phyloP scores from a whole-genome alignment of 192 early-diverging fungal genomes.

The Rhizophagus sp. region DNA sequence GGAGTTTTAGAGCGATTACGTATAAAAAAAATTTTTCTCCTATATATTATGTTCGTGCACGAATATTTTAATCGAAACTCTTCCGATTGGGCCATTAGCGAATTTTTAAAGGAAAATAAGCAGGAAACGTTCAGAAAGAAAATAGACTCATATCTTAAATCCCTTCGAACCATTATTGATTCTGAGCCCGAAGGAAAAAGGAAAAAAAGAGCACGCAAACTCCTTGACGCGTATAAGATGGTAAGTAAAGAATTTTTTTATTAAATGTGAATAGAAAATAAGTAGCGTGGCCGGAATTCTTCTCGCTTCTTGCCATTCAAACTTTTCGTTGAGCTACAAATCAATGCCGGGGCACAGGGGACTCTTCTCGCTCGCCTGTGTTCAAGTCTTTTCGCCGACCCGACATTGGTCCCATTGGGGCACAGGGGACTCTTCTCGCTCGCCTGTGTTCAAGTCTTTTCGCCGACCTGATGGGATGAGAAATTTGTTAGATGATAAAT shows the following conservation, averaged over 20 bases:
- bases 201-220: neutral
- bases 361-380: neutral
- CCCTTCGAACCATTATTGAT: slow-evolving; percentile 11
- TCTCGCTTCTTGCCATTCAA: neutral
- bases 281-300: neutral
- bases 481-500: neutral
- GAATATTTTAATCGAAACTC: too few species aligned
- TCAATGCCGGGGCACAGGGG: neutral
- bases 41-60: too few species aligned
- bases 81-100: too few species aligned
- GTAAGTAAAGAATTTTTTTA: too few species aligned
- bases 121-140: too few species aligned
- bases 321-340: neutral
- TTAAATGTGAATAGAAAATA: neutral
- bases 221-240: neutral
- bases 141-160: slow-evolving; percentile 11
- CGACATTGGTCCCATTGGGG: too few species aligned
- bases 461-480: neutral
- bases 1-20: too few species aligned
- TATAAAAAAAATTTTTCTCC: too few species aligned
- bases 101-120: too few species aligned
- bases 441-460: neutral
- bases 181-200: slow-evolving; percentile 8
- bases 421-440: too few species aligned
- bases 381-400: neutral